phyloP scores from a whole-genome alignment of 1,139 yeast species.

The Zygosaccharomyces pseudobailii region DNA sequence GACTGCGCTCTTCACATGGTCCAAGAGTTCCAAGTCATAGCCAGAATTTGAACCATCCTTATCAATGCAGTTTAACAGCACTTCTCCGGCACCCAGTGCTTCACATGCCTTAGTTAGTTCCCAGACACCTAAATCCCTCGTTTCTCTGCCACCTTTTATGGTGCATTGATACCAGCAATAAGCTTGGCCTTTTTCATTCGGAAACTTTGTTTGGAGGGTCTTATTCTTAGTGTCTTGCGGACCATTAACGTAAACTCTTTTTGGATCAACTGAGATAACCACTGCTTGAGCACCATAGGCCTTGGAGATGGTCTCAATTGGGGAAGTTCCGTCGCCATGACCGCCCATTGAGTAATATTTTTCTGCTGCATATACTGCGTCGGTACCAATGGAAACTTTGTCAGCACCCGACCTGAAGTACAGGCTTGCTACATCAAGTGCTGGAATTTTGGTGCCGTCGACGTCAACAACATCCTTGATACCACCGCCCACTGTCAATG shows the following conservation, averaged over 20 bases:
- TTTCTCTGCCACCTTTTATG: slow-evolving; percentile 90
- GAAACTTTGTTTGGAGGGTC: slow-evolving; percentile 49
- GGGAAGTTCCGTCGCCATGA: slow-evolving; percentile 64
- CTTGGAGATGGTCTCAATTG: slow-evolving; percentile 85
- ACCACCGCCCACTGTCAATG: slow-evolving; percentile 97
- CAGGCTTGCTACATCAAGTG: slow-evolving; percentile 81
- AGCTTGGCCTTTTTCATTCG: slow-evolving; percentile 81
- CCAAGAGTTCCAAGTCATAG: slow-evolving; percentile 76
- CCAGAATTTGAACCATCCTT: slow-evolving; percentile 95
- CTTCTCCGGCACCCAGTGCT: slow-evolving; percentile 94
- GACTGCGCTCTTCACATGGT: slow-evolving; percentile 70
- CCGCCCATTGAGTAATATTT: slow-evolving; percentile 57
- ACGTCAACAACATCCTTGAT: slow-evolving; percentile 87
- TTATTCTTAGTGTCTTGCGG: slow-evolving; percentile 62
- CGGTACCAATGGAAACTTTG: slow-evolving; percentile 95
- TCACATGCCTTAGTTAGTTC: slow-evolving; percentile 88
- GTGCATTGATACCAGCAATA: slow-evolving; percentile 95
- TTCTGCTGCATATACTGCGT: slow-evolving; percentile 90
- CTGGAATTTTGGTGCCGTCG: slow-evolving; percentile 68
- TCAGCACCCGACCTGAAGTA: slow-evolving; percentile 97
- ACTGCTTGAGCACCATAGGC: slow-evolving; percentile 97
- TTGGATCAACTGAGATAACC: slow-evolving; percentile 94
- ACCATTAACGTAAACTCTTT: slow-evolving; percentile 63
- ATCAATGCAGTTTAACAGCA: slow-evolving; percentile 86
- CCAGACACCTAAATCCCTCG: slow-evolving; percentile 84